Conservation (phyloP, 306 rosid species). For the Fagus sylvatica region DNA sequence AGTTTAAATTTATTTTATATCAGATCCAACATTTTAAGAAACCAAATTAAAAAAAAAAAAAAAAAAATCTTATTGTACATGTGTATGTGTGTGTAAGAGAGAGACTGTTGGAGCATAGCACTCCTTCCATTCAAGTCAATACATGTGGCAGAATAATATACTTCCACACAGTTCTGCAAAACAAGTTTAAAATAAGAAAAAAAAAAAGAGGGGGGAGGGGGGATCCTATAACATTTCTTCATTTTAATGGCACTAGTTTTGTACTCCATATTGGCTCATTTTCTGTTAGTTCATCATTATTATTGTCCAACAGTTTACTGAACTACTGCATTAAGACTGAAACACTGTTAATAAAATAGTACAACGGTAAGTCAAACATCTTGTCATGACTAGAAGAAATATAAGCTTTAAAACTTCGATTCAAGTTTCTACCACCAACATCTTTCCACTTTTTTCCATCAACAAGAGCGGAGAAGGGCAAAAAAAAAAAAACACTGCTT, state of each 20-base stretch:
- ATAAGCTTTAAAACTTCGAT: not conserved
- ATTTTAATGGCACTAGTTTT: not conserved
- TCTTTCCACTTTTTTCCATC: slow-evolving; percentile 3
- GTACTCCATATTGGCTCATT: not conserved
- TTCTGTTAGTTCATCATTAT: not conserved
- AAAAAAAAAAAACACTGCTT: slow-evolving; percentile 1
- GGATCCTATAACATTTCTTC: not conserved
- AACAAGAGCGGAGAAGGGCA: not conserved
- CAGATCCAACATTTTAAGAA: not conserved
- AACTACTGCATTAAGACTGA: slow-evolving; percentile 19
- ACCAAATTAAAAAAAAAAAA: too few species aligned
- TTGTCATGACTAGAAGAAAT: not conserved
- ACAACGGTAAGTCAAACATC: not conserved
- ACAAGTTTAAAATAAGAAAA: too few species aligned
- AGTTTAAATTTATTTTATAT: not conserved
- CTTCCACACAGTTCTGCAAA: too few species aligned
- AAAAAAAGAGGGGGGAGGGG: too few species aligned
- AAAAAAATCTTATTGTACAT: too few species aligned
- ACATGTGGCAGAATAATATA: not conserved
- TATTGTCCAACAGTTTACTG: slow-evolving; percentile 1
- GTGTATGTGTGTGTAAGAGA: too few species aligned
- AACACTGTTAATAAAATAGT: not conserved
- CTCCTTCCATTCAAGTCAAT: not conserved
- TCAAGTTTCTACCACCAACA: slow-evolving; percentile 6
- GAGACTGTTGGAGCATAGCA: too few species aligned